These are phyloP conservation scores for Pythium scleroteichum DNA, from an alignment of 352 stramenopile genomes.

Conservation along the genomic window DNA sequence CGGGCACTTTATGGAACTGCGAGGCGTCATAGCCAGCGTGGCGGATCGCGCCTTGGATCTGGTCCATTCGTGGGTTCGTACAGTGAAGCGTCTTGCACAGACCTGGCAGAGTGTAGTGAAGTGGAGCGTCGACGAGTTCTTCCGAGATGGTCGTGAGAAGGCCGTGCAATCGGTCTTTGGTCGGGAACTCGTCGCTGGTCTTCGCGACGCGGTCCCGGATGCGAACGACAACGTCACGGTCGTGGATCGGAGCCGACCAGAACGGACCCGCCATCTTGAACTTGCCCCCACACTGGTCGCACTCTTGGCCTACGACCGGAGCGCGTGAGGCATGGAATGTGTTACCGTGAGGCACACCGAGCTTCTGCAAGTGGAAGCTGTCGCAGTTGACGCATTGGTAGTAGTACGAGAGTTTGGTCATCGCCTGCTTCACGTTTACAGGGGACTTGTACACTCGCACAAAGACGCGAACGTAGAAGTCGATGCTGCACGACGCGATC, in stretches of 20 bases:
- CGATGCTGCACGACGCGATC: slow-evolving; percentile 97
- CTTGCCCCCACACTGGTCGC: slow-evolving; percentile 82
- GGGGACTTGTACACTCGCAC: slow-evolving; percentile 98
- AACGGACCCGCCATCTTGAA: slow-evolving; percentile 95
- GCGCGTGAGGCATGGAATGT: slow-evolving; percentile 81
- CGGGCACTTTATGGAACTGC: slow-evolving; percentile 98
- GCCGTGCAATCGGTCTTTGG: slow-evolving; percentile 91
- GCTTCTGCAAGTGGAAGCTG: slow-evolving; percentile 96
- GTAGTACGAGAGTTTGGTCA: slow-evolving; percentile 90
- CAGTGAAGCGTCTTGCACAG: slow-evolving; percentile 94
- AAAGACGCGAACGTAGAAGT: slow-evolving; percentile 99
- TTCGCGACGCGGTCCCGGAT: slow-evolving; percentile 80
- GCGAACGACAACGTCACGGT: slow-evolving; percentile 86
- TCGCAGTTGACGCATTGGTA: slow-evolving; percentile 95
- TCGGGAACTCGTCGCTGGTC: slow-evolving; percentile 88
- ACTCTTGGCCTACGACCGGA: slow-evolving; percentile 66
- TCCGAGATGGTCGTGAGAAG: slow-evolving; percentile 95
- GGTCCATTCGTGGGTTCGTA: slow-evolving; percentile 91
- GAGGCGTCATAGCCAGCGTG: slow-evolving; percentile 97
- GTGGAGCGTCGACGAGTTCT: slow-evolving; percentile 93
- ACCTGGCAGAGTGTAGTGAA: slow-evolving; percentile 96
- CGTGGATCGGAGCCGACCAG: slow-evolving; percentile 96
- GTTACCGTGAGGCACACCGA: slow-evolving; percentile 88
- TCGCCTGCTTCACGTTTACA: slow-evolving; percentile 92
- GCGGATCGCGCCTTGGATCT: slow-evolving; percentile 93